These are phyloP conservation scores for Ramaria sp. DNA, from an alignment of 768 basidiomycete genomes.

Conservation along the genomic window DNA sequence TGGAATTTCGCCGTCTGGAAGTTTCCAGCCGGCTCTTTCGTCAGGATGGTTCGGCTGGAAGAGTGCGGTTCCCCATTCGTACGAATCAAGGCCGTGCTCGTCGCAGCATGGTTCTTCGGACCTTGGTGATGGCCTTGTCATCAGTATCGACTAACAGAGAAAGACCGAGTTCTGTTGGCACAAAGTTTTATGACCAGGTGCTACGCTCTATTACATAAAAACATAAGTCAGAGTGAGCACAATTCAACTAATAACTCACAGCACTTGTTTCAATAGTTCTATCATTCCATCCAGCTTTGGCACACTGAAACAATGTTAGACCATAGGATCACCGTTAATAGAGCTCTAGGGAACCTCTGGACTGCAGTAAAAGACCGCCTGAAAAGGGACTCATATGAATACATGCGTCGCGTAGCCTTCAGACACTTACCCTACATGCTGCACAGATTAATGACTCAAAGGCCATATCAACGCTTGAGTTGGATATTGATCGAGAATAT, in stretches of 20 bases:
- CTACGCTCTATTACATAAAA: not conserved
- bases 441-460: not conserved
- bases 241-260: not conserved
- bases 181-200: conserved; percentile 1
- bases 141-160: too few species aligned
- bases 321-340: not conserved
- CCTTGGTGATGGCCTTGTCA: not conserved
- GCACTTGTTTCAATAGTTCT: not conserved
- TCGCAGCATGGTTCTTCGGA: conserved; percentile 6
- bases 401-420: not conserved
- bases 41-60: not conserved
- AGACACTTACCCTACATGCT: not conserved
- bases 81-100: not conserved
- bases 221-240: not conserved
- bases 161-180: conserved; percentile 3
- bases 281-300: conserved; percentile 2
- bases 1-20: conserved; percentile 10
- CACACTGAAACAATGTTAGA: not conserved
- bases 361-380: conserved; percentile 1
- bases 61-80: conserved; percentile 3
- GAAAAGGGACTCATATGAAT: not conserved
- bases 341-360: not conserved
- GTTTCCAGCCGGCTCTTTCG: conserved; percentile 6
- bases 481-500: too few species aligned
- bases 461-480: too few species aligned